A percentile compares a stretch with the other conserved stretches of the same genome.
Conservation (phyloP, 225 moss, liverwort and hornwort genomes). For the Physcomitrium patens region DNA sequence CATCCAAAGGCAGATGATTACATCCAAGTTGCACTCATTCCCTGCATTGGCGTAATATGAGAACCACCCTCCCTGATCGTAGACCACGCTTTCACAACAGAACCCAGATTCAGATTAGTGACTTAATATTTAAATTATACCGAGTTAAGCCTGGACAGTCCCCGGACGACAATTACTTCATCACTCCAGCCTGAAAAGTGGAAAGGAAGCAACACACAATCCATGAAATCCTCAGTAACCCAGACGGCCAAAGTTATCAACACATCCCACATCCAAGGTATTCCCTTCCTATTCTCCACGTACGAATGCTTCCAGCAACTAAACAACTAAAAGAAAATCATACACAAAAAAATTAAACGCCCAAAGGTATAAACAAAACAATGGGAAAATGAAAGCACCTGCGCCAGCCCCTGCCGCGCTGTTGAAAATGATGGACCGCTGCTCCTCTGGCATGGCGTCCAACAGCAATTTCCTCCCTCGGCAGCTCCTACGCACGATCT, state of each 20-base stretch:
- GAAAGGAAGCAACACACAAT: neutral
- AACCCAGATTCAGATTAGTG: neutral
- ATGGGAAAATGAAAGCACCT: constrained; percentile 40
- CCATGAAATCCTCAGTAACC: neutral
- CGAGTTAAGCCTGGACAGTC: neutral
- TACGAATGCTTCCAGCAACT: neutral
- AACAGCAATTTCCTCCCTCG: constrained; percentile 16
- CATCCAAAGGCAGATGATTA: constrained; percentile 23
- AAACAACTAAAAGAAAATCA: neutral
- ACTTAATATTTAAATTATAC: neutral
- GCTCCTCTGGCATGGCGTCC: constrained; percentile 91
- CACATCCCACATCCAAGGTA: too few relatives aligned
- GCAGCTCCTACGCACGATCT: constrained; percentile 41
- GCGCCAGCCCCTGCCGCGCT: constrained; percentile 95
- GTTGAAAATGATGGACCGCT: constrained; percentile 96
- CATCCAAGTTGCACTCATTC: neutral
- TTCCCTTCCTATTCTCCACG: neutral
- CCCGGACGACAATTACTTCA: neutral
- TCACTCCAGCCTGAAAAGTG: neutral
- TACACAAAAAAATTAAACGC: neutral
- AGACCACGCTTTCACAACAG: constrained; percentile 23
- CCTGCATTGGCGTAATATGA: neutral
- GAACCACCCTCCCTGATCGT: neutral
- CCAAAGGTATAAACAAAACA: neutral
- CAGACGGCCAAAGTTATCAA: neutral